Base-by-base conservation (phyloP, 148 eudicot genomes). In the Tetragonia tetragonoides region DNA sequence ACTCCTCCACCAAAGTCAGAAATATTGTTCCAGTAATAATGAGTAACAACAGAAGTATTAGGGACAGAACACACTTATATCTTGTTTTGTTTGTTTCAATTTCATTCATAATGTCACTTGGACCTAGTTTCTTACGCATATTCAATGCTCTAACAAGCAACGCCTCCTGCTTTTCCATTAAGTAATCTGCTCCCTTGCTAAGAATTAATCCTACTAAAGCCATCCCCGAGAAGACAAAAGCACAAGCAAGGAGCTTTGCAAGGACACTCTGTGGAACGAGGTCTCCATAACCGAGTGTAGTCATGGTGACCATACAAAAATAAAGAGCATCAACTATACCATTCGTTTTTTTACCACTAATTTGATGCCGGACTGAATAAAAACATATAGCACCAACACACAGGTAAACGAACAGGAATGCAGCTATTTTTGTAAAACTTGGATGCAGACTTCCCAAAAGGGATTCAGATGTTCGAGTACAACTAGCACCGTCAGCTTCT, bases 271-370 rank as follows among this genome's bases (percentile, higher is more conserved):
- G 67, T 14, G 98, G 98, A 62, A 88, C 90, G 7, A 94, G 88
- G 75, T 94, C 98, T 54, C 98, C 98, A 37, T 94, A 94, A 16
- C 98, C 98, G 21, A 92, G 95, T 4, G 95, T 94, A 5, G 97
- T 94, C 97, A 92, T 94, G n/a, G 98, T 92, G n/a, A 94, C 97
- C 14, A 94, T 79, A 67, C 93, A 89, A 65, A 92, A 90, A 85
- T 94, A 94, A 23, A 94, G 86, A 44, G 97, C 85, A 81, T 94
- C 97, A 12, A 94, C 85, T 34, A 94, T 49, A 49, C 87, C 86
- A 73, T 79, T 75, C 23, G 89, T 88, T 80, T 94, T 90, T 60
- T 76, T 74, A 53, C 98, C 98, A 10, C 39, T 67, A 62, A 94
- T 79, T 61, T 94, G 91, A 78, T 83, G 16, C 40, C 75, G 46